Evolutionary conservation across 2,329 filamentous ascomycete species (phyloP), one percentile per base, ranked within the genome.

Genomic region (Neofusicoccum laricinum): DNA sequence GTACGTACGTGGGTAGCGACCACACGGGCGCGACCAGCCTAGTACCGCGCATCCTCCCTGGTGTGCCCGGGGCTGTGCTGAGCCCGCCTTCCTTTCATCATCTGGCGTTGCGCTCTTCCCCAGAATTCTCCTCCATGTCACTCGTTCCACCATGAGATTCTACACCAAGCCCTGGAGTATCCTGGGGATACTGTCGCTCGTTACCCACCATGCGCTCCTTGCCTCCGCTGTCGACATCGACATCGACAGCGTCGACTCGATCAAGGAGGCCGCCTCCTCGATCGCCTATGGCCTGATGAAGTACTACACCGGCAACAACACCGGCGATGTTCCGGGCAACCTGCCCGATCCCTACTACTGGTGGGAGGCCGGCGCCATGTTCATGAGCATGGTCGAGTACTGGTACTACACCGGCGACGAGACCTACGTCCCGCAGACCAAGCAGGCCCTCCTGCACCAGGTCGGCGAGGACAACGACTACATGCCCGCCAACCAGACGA

Each of bases 221-320:
- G 50, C 51, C 4, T 2, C n/a, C 15, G 64, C 64, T 30, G 64
- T 65, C 57, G 55, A 55, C 11, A 53, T 65, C 57, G 64, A 65
- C 57, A 65, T 65, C 57, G 17, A 30, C 38, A 49, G 32, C 21
- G 30, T 48, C 57, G 46, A 61, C 40, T 65, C 64, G 15, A 80
- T 84, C 66, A 83, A 80, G 65, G 69, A 73, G 62, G 80, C 80
- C 19, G 78, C 82, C 6, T 77, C 76, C 61, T 73, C 74, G 19
- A 46, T 65, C 41, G 64, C 64, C 57, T 62, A 48, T 45, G 64
- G 57, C 30, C 36, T 86, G 68, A 86, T 89, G 83, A 80, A 79
- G 34, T 88, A 87, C 73, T 90, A 89, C 74, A 79, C 77, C 1
- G 87, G 87, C 51, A 88, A 87, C 69, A 75, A 79, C 45, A 84